Conservation (phyloP, 129 eudicot species). For the Kitagawia praeruptora region DNA sequence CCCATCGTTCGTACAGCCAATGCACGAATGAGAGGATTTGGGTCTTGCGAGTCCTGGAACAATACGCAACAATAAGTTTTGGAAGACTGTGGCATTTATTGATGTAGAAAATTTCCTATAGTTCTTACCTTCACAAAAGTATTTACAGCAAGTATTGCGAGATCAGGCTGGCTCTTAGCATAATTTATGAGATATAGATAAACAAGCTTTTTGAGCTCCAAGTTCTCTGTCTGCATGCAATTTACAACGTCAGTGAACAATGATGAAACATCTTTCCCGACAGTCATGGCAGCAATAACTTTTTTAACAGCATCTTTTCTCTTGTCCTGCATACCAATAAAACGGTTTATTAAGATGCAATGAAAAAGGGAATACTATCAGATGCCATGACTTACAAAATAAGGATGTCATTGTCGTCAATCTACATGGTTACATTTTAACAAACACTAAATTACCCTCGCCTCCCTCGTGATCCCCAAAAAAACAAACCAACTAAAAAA, state of each 20-base stretch:
- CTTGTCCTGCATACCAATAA: conserved; percentile 63
- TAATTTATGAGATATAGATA: conserved; percentile 96
- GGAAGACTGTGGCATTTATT: neutral
- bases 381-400: neutral
- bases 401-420: neutral
- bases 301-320: conserved; percentile 99
- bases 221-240: conserved; percentile 97
- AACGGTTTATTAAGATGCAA: neutral
- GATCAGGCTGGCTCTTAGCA: conserved; percentile 97
- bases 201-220: conserved; percentile 97
- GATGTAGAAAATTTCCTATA: conserved; percentile 2
- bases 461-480: neutral
- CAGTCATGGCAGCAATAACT: conserved; percentile 99
- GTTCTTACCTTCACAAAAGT: conserved; percentile 90
- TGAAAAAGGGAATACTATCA: neutral
- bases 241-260: conserved; percentile 96
- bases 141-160: conserved; percentile 96
- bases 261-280: conserved; percentile 97
- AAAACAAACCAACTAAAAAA: neutral
- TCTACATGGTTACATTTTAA: neutral
- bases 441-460: neutral
- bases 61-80: neutral
- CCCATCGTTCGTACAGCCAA: conserved; percentile 99
- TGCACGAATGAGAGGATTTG: conserved; percentile 96
- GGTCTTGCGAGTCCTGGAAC: conserved; percentile 94